phyloP scores from a whole-genome alignment of 257 asterid genomes.

The Paulownia fortunei region DNA sequence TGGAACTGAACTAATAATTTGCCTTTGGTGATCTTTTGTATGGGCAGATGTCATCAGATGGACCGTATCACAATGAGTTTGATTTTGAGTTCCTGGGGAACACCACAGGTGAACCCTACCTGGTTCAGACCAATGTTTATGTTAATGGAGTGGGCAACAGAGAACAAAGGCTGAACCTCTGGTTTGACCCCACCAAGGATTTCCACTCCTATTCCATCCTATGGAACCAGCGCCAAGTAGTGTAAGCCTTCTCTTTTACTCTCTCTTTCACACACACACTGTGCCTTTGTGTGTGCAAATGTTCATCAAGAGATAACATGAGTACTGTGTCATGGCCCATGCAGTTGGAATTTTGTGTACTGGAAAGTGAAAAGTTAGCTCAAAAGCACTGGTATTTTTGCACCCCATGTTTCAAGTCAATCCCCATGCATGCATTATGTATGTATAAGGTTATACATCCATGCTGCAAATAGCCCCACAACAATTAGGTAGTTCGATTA shows the following conservation, averaged over 20 bases:
- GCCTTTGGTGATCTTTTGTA: too few species aligned
- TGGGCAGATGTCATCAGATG: constrained; percentile 90
- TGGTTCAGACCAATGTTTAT: constrained; percentile 81
- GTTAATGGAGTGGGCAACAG: constrained; percentile 89
- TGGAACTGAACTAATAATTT: too few species aligned
- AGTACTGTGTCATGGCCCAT: constrained; percentile 31
- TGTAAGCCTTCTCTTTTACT: constrained; percentile 55
- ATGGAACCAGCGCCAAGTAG: constrained; percentile 85
- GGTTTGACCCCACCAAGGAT: constrained; percentile 90
- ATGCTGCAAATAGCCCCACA: too few species aligned
- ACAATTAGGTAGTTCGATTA: too few species aligned
- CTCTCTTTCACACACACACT: neutral
- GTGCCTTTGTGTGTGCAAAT: neutral
- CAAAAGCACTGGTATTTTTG: constrained; percentile 22
- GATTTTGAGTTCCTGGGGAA: constrained; percentile 92
- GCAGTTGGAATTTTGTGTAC: constrained; percentile 33
- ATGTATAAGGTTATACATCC: neutral
- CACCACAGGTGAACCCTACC: constrained; percentile 82
- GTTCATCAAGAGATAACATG: too few species aligned
- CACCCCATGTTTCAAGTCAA: constrained; percentile 10
- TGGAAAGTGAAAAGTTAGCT: constrained; percentile 28
- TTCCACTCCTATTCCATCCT: constrained; percentile 74
- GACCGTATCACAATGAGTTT: constrained; percentile 79
- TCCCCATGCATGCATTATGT: constrained; percentile 24
- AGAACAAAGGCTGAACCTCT: constrained; percentile 82